Conservation (phyloP, 2,329 filamentous ascomycete genomes). For the Pseudogymnoascus sp. region DNA sequence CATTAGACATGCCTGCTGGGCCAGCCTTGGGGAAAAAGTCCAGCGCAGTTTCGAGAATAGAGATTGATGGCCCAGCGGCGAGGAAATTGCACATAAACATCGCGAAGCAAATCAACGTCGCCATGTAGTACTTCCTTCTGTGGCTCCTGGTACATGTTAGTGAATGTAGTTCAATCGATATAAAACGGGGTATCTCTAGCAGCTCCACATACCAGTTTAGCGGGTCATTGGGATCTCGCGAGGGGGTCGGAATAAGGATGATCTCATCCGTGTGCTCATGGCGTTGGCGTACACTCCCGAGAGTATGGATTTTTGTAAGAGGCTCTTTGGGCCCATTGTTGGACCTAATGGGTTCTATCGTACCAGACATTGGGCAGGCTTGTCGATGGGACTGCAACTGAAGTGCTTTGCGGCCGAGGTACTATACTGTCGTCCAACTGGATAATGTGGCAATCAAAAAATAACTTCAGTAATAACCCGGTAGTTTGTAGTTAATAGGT, state of each 20-base stretch:
- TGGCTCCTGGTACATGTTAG: not conserved
- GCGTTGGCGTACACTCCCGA: constrained; percentile 16
- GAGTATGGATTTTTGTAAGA: constrained; percentile 11
- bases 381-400: not conserved
- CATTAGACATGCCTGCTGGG: constrained; percentile 2
- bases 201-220: constrained; percentile 25
- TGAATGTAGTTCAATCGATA: not conserved
- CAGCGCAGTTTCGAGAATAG: constrained; percentile 16
- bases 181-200: not conserved
- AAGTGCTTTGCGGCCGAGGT: not conserved
- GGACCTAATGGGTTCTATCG: constrained; percentile 10
- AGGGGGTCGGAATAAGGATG: constrained; percentile 26
- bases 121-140: constrained; percentile 12
- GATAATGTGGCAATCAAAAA: not conserved
- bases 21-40: constrained; percentile 17
- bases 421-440: not conserved
- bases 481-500: not conserved
- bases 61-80: constrained; percentile 20
- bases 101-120: constrained; percentile 16
- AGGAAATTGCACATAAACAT: constrained; percentile 21
- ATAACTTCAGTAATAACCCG: not conserved
- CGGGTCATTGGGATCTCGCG: constrained; percentile 30
- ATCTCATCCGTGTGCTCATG: constrained; percentile 22
- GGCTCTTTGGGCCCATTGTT: not conserved
- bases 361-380: not conserved